phyloP scores from a whole-genome alignment of 116 monocot species.

The Iris pallida region DNA sequence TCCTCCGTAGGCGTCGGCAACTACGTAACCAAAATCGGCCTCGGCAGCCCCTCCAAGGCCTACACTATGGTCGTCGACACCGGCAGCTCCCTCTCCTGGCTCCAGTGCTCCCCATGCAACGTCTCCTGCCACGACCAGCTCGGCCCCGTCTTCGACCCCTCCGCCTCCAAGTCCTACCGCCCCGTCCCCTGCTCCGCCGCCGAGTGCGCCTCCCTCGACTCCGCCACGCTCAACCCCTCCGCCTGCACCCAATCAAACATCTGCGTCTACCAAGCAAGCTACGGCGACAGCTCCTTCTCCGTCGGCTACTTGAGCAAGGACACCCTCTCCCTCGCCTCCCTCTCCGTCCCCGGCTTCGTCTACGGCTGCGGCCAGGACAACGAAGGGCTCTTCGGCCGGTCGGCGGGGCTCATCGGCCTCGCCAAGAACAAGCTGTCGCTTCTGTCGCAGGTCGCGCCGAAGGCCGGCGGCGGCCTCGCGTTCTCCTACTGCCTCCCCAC shows the following conservation, averaged over 20 bases:
- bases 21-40: conserved; percentile 56
- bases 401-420: conserved; percentile 80
- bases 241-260: conserved; percentile 36
- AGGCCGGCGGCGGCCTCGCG: conserved; percentile 21
- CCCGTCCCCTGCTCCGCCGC: conserved; percentile 48
- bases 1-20: conserved; percentile 71
- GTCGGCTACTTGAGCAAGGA: conserved; percentile 69
- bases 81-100: conserved; percentile 81
- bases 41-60: conserved; percentile 53
- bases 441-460: conserved; percentile 43
- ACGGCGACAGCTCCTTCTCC: conserved; percentile 89
- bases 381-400: conserved; percentile 70
- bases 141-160: conserved; percentile 67
- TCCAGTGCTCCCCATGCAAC: conserved; percentile 82
- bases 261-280: conserved; percentile 78
- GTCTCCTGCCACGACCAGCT: conserved; percentile 52
- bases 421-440: conserved; percentile 66
- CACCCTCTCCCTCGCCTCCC: conserved; percentile 32
- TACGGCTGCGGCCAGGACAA: conserved; percentile 92
- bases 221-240: conserved; percentile 74
- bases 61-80: conserved; percentile 82
- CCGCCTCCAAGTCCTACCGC: conserved; percentile 48
- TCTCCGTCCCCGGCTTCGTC: conserved; percentile 28
- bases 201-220: conserved; percentile 36
- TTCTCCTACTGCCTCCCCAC: conserved; percentile 93